These are phyloP conservation scores for Phytopythium cucurbitacearum DNA, from an alignment of 352 stramenopile species.

Conservation along the genomic window DNA sequence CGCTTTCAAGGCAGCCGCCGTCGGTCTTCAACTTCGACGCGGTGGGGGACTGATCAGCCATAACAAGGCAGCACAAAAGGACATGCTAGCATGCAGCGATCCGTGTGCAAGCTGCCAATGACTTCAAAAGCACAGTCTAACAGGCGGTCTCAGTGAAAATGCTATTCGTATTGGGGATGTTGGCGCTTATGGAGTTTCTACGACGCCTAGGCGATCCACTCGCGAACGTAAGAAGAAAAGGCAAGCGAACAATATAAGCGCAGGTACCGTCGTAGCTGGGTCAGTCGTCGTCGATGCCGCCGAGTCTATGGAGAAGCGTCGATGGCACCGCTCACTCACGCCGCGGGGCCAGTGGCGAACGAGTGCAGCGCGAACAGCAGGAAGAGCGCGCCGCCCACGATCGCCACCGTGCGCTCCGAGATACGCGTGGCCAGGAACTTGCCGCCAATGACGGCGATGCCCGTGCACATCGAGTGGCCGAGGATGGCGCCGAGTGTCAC, in stretches of 20 bases:
- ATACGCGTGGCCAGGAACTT: constrained; percentile 98
- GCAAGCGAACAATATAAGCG: too few relatives aligned
- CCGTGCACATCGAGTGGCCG: constrained; percentile 98
- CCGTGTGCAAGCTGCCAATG: too few relatives aligned
- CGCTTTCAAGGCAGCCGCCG: constrained; percentile 11
- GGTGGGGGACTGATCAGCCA: constrained; percentile 6
- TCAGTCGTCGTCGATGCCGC: too few relatives aligned
- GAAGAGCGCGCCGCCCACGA: constrained; percentile 96
- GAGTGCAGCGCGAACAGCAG: constrained; percentile 96
- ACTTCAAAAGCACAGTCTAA: too few relatives aligned
- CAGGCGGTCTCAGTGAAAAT: too few relatives aligned
- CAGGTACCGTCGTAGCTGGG: too few relatives aligned
- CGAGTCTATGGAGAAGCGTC: background rate
- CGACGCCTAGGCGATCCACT: too few relatives aligned
- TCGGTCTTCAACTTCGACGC: constrained; percentile 42
- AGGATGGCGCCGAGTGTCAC: constrained; percentile 96
- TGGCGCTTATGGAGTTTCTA: too few relatives aligned
- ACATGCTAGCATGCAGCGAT: too few relatives aligned
- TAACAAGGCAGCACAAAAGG: background rate
- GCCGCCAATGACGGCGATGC: constrained; percentile 95
- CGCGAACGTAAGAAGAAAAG: background rate
- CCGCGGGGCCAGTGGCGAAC: constrained; percentile 85
- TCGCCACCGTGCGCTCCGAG: constrained; percentile 95
- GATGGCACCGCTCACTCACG: constrained; percentile 8
- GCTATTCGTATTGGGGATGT: too few relatives aligned